Conservation (phyloP, 768 basidiomycete genomes). For the Termitomyces sp. region DNA sequence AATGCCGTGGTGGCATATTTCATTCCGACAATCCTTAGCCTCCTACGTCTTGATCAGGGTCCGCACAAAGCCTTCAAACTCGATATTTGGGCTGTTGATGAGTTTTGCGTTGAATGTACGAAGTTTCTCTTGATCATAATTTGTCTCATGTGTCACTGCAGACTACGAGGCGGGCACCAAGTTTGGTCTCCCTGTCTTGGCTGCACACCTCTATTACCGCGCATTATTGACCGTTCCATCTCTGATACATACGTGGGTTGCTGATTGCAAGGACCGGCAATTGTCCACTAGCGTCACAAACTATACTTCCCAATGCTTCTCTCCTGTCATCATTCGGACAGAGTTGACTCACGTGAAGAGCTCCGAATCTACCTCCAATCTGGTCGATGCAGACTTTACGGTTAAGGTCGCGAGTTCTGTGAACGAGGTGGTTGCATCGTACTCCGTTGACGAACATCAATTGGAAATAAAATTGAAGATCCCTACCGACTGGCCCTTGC, state of each 20-base stretch:
- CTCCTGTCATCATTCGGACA: conserved; percentile 78
- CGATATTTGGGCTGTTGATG: conserved; percentile 81
- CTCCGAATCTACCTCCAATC: conserved; percentile 44
- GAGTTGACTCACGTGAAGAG: conserved; percentile 74
- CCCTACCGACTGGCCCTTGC: conserved; percentile 88
- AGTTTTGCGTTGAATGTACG: conserved; percentile 73
- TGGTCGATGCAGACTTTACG: conserved; percentile 71
- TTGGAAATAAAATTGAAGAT: conserved; percentile 86
- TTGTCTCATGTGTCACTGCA: conserved; percentile 19
- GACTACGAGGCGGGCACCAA: conserved; percentile 51
- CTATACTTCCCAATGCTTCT: conserved; percentile 83
- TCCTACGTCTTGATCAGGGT: conserved; percentile 64
- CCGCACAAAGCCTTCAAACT: conserved; percentile 69
- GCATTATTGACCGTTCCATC: conserved; percentile 80
- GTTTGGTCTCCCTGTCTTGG: conserved; percentile 57
- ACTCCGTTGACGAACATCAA: conserved; percentile 88
- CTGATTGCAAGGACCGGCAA: conserved; percentile 85
- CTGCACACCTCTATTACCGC: conserved; percentile 87
- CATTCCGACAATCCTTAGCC: conserved; percentile 63
- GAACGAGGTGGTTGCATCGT: conserved; percentile 80
- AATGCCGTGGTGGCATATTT: conserved; percentile 60
- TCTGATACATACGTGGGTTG: conserved; percentile 79
- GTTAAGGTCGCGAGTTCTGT: conserved; percentile 70
- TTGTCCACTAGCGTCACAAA: conserved; percentile 68
- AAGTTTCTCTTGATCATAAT: not conserved